phyloP scores from a whole-genome alignment of 257 asterid species.

The Solanum appendiculatum region DNA sequence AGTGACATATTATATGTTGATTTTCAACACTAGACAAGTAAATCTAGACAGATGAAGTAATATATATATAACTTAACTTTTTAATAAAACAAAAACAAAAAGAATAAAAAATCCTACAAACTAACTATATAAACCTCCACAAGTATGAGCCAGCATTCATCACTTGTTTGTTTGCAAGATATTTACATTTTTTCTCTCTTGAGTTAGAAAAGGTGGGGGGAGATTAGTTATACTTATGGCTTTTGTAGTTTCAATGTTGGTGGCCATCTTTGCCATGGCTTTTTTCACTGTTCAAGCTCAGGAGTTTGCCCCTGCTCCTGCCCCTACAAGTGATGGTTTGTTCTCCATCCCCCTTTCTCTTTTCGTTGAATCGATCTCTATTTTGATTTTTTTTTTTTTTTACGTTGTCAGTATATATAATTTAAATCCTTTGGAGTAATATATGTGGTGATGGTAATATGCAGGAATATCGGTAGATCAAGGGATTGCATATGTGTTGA shows the following conservation, averaged over 20 bases:
- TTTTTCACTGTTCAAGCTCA: constrained; percentile 15
- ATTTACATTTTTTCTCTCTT: background rate
- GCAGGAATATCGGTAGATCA: constrained; percentile 30
- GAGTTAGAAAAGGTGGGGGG: background rate
- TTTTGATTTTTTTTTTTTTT: background rate
- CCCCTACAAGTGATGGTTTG: constrained; percentile 29
- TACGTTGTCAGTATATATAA: background rate
- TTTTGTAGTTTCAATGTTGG: background rate
- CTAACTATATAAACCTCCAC: background rate
- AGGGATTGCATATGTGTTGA: constrained; percentile 24
- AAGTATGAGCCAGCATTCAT: background rate
- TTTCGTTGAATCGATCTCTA: background rate
- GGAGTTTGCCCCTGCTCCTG: constrained; percentile 26
- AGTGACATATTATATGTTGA: background rate
- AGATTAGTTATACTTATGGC: background rate
- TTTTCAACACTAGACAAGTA: background rate
- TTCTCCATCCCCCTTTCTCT: background rate
- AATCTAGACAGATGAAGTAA: background rate
- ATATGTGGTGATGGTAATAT: background rate
- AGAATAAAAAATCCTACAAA: background rate
- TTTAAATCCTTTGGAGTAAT: background rate
- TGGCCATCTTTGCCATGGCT: constrained; percentile 4
- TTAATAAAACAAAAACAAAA: background rate
- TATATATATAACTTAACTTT: too few species aligned
- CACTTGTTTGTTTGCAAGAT: background rate